Evolutionary conservation across 2,329 filamentous ascomycete genomes (phyloP).

Genomic region (Aspergillus pseudoterreus): DNA sequence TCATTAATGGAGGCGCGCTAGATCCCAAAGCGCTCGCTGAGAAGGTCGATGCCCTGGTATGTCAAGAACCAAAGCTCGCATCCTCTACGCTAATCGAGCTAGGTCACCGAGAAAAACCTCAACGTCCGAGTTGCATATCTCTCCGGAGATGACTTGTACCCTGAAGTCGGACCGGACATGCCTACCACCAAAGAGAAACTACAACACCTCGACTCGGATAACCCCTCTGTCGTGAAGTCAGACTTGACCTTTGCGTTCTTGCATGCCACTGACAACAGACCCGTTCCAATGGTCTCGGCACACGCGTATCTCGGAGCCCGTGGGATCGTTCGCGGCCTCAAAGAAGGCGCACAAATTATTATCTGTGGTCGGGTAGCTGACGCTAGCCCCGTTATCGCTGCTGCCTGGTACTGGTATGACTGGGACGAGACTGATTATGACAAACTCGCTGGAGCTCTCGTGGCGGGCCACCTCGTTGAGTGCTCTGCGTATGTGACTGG

Average conservation of each 20-base stretch:
- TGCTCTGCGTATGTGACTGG: constrained; percentile 54
- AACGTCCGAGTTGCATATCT: constrained; percentile 45
- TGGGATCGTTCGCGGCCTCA: constrained; percentile 45
- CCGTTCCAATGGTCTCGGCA: constrained; percentile 44
- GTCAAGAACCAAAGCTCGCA: constrained; percentile 1
- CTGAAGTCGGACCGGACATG: constrained; percentile 29
- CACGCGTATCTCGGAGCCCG: constrained; percentile 51
- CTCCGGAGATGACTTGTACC: constrained; percentile 44
- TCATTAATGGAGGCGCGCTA: constrained; percentile 56
- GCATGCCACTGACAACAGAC: constrained; percentile 31
- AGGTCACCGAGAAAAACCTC: constrained; percentile 33
- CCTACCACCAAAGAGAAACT: constrained; percentile 31
- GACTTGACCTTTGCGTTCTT: constrained; percentile 38
- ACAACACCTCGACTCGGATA: constrained; percentile 41
- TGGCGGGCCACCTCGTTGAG: constrained; percentile 55
- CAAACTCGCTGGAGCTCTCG: constrained; percentile 47
- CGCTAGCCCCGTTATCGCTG: constrained; percentile 53
- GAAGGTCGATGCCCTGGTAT: constrained; percentile 40
- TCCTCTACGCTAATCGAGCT: not conserved
- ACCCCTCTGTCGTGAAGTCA: constrained; percentile 32
- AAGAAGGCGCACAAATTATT: constrained; percentile 45
- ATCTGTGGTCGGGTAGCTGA: constrained; percentile 50
- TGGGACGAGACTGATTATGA: constrained; percentile 51
- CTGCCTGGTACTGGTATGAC: constrained; percentile 54
- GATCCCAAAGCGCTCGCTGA: constrained; percentile 53